Base-by-base conservation (phyloP, 176 grass and related monocot genomes). In the Elaeis guineensis region DNA sequence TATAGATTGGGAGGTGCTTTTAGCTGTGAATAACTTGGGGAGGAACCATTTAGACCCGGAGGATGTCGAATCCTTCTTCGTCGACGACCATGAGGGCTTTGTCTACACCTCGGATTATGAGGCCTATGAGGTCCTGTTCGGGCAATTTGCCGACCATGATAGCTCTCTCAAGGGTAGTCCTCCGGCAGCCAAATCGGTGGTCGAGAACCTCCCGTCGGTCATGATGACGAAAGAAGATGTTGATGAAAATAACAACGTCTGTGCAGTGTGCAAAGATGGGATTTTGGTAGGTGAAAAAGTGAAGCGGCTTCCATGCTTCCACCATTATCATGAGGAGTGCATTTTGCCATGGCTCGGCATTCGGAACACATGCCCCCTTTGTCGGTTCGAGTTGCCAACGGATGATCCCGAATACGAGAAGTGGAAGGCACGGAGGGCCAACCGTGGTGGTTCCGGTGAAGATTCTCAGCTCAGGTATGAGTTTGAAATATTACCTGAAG, bases 341-440 rank as follows among this genome's bases (percentile, higher is more conserved):
- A 95, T 95, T 72, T 72, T 89, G 55, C 85, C 85, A 11, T 95
- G 85, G 85, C 75, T 95, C 24, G 78, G 63, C 21, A 89, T 95
- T 69, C 78, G 85, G 63, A 95, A 89, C 51, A 95, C 89, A 6
- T 95, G 89, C 55, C 89, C 89, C n/a, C 82, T 95, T 17, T 95
- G 89, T 58, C 85, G 89, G 61, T 83, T 79, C 50, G 85, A 95
- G 66, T 73, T 95, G 68, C 84, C 85, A 16, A 85, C 85, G 17
- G 89, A 95, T 25, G 89, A 95, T 69, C 71, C 32, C 35, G 74
- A 85, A 17, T 85, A 85, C 63, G 89, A 95, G 78, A 85, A 52
- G 65, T 82, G 72, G 81, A 89, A 59, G 59, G 82, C 70, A 4
- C 66, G 52, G 67, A 62, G 26, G 23, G 80, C 51, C 26, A 9